Base-by-base conservation (phyloP, 148 eudicot genomes). In the Amaranthus cruentus region DNA sequence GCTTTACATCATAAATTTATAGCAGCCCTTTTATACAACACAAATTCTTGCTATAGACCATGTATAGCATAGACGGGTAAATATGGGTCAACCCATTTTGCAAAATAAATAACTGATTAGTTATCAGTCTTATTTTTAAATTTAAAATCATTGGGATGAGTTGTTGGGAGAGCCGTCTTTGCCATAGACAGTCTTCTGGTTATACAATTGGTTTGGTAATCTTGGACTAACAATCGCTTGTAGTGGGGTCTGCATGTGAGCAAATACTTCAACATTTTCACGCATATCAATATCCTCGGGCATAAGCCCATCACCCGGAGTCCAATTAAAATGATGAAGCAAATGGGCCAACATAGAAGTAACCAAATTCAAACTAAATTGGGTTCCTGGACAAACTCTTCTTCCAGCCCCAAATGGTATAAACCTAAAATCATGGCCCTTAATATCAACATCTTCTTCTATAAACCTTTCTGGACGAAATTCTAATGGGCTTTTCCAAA, bases 401-500 rank as follows among this genome's bases (percentile, higher is more conserved):
- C 84, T 75, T 49, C 84, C 84, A 0, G 84, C 64, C 14, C 84
- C 81, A 18, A 82, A 78, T 58, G 84, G 84, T 8, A 82, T 21
- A 15, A 82, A 50, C 71, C 84, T 75, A 72, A 66, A 82, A 59
- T 82, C 84, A 75, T 75, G 81, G 0, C 84, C 84, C 60, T 82
- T 82, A 48, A 78, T 15, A 48, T 82, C 79, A 47, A 82, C 84
- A 75, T 82, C 84, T 69, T 82, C 84, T 66, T 82, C 81, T 67
- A 71, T 60, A 60, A 82, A 82, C 61, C 84, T 66, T 43, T 82
- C 84, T 7, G 84, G 84, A 3, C 81, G 70, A 63, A 78, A 82
- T 70, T 82, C 81, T n/a, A 70, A 61, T 21, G 84, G 84, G 73
- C 14, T 66, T 50, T 75, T 78, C 84, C 81, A 82, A 65, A 66